A percentile compares a stretch with the other conserved stretches of the same genome.
Conservation (phyloP, 768 basidiomycete genomes). For the Leccinum longicurvipes region DNA sequence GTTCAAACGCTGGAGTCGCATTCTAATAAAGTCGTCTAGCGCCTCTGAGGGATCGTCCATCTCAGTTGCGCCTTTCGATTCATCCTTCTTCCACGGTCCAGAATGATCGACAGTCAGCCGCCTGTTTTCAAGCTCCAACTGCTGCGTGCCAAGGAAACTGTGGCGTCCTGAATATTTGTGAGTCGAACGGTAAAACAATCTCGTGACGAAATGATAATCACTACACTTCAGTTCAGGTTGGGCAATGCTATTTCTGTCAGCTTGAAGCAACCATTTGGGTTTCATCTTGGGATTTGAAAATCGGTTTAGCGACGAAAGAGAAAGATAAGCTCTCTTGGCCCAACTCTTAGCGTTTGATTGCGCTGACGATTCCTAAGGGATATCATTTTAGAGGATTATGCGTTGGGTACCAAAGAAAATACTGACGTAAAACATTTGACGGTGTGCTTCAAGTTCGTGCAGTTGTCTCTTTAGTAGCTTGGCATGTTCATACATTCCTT, state of each 20-base stretch:
- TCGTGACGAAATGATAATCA: constrained; percentile 2
- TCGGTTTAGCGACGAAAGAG: constrained; percentile 6
- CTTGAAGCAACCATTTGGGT: neutral
- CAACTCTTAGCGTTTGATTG: constrained; percentile 8
- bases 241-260: neutral
- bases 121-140: neutral
- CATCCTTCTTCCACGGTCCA: neutral
- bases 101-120: neutral
- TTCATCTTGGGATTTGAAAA: neutral
- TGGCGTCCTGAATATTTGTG: neutral
- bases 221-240: constrained; percentile 1
- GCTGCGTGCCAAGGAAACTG: neutral
- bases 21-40: neutral
- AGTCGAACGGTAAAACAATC: neutral
- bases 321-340: constrained; percentile 9
- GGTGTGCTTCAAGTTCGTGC: constrained; percentile 68
- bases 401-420: constrained; percentile 10
- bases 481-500: constrained; percentile 51
- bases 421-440: constrained; percentile 52
- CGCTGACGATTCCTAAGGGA: constrained; percentile 13
- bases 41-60: neutral
- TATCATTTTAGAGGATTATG: neutral
- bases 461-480: constrained; percentile 63
- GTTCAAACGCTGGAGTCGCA: neutral
- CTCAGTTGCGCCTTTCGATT: neutral